Base-by-base conservation (phyloP, 441 rosid species). In the Populus tomentosa region DNA sequence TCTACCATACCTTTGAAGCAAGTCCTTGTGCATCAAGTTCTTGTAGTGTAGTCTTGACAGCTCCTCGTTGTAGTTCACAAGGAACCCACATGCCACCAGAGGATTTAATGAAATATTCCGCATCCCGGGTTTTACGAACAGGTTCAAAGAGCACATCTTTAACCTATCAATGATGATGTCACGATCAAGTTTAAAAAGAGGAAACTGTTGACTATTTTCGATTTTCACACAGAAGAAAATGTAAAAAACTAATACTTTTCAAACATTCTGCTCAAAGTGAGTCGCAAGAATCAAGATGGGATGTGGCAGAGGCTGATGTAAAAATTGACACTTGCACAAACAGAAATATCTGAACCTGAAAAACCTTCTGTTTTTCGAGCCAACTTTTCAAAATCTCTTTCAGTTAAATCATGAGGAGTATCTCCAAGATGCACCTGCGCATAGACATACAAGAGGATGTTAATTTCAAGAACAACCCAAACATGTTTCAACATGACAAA, bases 91-190 rank as follows among this genome's bases (percentile, higher is more conserved):
- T 86, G 72, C 85, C 96, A 80, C 85, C 82, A 67, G 93, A 30
- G 32, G 87, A 80, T 85, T 89, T 88, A 70, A 71, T 79, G 65
- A 95, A 95, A 85, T 79, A 95, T 93, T 87, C 89, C 24, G 99
- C 99, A 82, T 95, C 98, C 76, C 87, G 96, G 23, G 97, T 93
- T 88, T 93, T 95, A 32, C 98, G 94, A 69, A 95, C 96, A 77
- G 99, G 98, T 80, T 95, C 96, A 79, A 95, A 95, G 26, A 95
- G 92, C 61, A 95, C 99, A 86, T 93, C 99, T 80, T 92, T 95
- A 67, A 95, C 98, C 98, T 95, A 87, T 70, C 76, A 78, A 38
- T 77, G 14, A 68, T 40, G 36, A 24, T 5, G 53, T 42, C 26
- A 21, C 35, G 10, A 67, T 69, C 36, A 81, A 16, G 72, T 50